Conservation (phyloP, 2,329 filamentous ascomycete genomes). For the Curvularia lunata region DNA sequence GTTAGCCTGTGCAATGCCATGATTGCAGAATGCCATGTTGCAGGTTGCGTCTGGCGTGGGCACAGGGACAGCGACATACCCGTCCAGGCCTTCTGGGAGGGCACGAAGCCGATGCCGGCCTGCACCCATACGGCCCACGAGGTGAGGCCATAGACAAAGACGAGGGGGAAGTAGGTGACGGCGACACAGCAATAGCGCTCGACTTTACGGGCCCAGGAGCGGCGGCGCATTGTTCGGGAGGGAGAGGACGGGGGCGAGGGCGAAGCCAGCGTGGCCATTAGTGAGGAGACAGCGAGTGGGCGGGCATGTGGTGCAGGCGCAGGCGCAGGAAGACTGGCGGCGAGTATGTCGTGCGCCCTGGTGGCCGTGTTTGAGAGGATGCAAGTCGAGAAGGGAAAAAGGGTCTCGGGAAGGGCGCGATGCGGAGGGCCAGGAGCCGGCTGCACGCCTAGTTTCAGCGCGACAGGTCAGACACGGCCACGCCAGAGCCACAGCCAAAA, state of each 20-base stretch:
- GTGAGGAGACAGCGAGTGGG: constrained; percentile 25
- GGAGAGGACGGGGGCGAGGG: constrained; percentile 50
- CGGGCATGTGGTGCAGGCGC: constrained; percentile 35
- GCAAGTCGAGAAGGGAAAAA: constrained; percentile 10
- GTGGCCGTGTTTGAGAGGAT: not conserved
- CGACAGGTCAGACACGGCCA: constrained; percentile 17
- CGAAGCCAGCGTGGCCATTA: constrained; percentile 50
- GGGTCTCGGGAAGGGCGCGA: constrained; percentile 15
- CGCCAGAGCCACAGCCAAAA: not conserved
- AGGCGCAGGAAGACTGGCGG: no score
- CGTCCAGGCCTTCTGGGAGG: constrained; percentile 46
- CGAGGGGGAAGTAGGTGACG: constrained; percentile 82
- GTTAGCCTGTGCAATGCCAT: not conserved
- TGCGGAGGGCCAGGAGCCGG: constrained; percentile 17
- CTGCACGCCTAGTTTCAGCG: constrained; percentile 38
- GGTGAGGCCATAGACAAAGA: constrained; percentile 88
- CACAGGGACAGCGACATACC: constrained; percentile 31
- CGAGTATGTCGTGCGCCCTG: no score
- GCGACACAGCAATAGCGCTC: constrained; percentile 85
- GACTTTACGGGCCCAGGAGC: constrained; percentile 68
- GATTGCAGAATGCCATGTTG: not conserved
- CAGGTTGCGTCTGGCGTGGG: not conserved
- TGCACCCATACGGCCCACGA: constrained; percentile 94
- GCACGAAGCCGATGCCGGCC: constrained; percentile 67
- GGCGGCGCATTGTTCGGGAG: constrained; percentile 48